These are phyloP conservation scores for Keqinozyma sinolaborantium DNA, from an alignment of 1,139 yeast species.

Conservation along the genomic window DNA sequence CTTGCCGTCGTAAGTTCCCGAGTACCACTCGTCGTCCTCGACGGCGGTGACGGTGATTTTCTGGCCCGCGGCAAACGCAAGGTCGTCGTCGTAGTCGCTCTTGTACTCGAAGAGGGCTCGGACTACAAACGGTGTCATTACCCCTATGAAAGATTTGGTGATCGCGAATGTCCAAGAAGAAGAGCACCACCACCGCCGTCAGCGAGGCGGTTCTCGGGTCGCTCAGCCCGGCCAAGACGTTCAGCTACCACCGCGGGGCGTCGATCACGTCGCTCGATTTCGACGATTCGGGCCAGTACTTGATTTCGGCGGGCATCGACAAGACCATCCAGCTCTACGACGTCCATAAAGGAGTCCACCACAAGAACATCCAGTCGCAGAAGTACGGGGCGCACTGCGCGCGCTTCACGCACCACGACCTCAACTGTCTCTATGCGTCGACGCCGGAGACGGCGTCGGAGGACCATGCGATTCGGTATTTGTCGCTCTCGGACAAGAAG, in stretches of 20 bases:
- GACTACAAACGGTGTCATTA: slow-evolving; percentile 53
- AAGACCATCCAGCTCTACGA: slow-evolving; percentile 85
- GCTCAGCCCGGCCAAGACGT: slow-evolving; percentile 47
- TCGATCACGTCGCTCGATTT: slow-evolving; percentile 79
- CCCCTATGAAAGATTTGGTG: slow-evolving; percentile 1
- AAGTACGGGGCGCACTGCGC: slow-evolving; percentile 93
- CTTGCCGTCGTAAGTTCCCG: slow-evolving; percentile 58
- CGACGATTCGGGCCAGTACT: slow-evolving; percentile 79
- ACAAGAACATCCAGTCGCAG: slow-evolving; percentile 70
- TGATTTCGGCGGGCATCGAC: slow-evolving; percentile 77
- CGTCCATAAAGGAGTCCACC: slow-evolving; percentile 62
- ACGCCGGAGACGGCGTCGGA: slow-evolving; percentile 40
- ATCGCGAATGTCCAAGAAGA: slow-evolving; percentile 6
- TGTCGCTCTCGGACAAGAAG: slow-evolving; percentile 74
- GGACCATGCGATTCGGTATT: slow-evolving; percentile 66
- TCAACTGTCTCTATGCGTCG: slow-evolving; percentile 78
- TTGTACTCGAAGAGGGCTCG: slow-evolving; percentile 67
- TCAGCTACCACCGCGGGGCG: slow-evolving; percentile 53
- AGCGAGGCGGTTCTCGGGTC: slow-evolving; percentile 41
- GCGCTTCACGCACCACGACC: slow-evolving; percentile 72
- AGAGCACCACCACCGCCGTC: slow-evolving; percentile 22
- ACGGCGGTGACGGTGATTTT: slow-evolving; percentile 67
- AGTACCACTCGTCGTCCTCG: slow-evolving; percentile 91
- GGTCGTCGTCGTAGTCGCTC: slow-evolving; percentile 83
- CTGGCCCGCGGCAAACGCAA: slow-evolving; percentile 66